Evolutionary conservation across 1,284 basidiomycete genomes (phyloP), one percentile per base, ranked within the genome.

Genomic region (Ustilago crameri): DNA sequence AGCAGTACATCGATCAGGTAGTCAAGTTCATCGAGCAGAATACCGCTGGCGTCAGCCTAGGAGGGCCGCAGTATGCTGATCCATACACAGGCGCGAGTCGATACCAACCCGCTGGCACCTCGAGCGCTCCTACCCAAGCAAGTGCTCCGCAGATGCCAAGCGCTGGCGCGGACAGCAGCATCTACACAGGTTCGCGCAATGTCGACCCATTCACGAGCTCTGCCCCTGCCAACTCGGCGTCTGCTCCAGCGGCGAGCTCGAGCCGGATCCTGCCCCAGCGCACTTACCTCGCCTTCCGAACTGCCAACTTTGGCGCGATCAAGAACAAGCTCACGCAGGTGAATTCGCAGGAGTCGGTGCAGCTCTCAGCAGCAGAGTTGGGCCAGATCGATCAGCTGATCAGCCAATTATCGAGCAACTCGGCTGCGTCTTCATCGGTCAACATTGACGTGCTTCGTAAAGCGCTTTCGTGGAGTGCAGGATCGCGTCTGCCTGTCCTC

Each of bases 1-100:
- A 89, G 63, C 87, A 86, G 8, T 95, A 98, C 81, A 85, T 93
- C 20, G 95, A 98, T 75, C 89, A 98, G 84, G 91, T 98, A 18
- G 95, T 93, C 26, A 86, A 87, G 46, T 98, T 98, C 84, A 98
- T 99, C 61, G 91, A 97, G 83, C 91, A 91, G 84, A 97, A 95
- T 75, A 91, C 94, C 0, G 78, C 78, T 9, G 84, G 87, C 14
- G 89, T 92, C 8, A 89, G 87, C 95, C 3, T 90, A 90, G 38
- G 79, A 83, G 15, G 35, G 14, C n/a, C 85, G 56, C 87, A 89
- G 47, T 93, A 88, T 80, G 88, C 90, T 17, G 96, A 98, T 83
- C 95, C 95, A 8, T 98, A 89, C 84, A 98, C 96, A 58, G 93
- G 93, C 87, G 80, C 74, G 87, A 89, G 50, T 84, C 89, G 74